These are phyloP conservation scores for Scedosporium minutisporum DNA, from an alignment of 2,329 filamentous ascomycete genomes.

Conservation along the genomic window DNA sequence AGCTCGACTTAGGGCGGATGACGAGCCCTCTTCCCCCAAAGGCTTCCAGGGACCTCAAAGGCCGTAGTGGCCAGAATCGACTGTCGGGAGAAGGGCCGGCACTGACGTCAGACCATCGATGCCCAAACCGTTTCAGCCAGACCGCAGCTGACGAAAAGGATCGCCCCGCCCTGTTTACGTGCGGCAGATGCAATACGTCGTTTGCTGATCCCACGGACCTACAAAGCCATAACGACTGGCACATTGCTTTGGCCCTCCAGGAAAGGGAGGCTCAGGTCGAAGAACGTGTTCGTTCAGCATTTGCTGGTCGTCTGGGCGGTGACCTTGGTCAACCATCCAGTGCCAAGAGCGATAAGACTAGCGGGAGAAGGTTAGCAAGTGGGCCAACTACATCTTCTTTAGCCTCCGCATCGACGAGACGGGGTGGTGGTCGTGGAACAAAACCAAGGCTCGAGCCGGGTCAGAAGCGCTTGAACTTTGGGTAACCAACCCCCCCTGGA, in stretches of 20 bases:
- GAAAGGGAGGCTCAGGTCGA: constrained; percentile 32
- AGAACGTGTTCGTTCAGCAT: constrained; percentile 41
- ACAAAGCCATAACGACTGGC: constrained; percentile 83
- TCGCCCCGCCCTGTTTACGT: neutral
- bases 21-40: neutral
- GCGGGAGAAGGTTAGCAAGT: neutral
- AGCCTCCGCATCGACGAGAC: constrained; percentile 11
- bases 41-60: neutral
- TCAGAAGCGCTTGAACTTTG: constrained; percentile 52
- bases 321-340: neutral
- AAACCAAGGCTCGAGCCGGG: constrained; percentile 42
- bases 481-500: constrained; percentile 26
- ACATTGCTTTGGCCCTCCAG: constrained; percentile 82
- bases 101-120: neutral
- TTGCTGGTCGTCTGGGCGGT: constrained; percentile 21
- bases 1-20: neutral
- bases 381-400: neutral
- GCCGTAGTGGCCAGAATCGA: neutral
- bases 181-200: constrained; percentile 13
- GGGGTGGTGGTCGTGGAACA: constrained; percentile 18
- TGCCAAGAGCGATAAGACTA: neutral
- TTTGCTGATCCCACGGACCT: constrained; percentile 34
- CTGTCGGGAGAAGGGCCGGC: neutral
- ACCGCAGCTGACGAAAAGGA: neutral
- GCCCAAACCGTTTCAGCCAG: constrained; percentile 8